Evolutionary conservation across 2,329 filamentous ascomycete species (phyloP), one percentile per base, ranked within the genome.

Genomic region (Fusarium sulawesiense): DNA sequence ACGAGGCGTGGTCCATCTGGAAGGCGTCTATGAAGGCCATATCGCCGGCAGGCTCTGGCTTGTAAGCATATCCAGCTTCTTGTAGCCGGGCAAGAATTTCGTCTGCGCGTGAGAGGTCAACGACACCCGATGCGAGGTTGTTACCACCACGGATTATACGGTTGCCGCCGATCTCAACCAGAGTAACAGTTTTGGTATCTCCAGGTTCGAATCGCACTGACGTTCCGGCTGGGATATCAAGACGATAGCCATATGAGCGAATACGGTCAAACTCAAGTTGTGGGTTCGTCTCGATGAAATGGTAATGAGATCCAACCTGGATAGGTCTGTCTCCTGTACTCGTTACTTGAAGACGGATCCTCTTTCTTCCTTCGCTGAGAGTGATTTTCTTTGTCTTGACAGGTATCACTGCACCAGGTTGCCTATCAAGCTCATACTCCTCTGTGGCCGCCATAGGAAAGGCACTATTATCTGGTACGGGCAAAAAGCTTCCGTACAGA

Each of bases 261-360:
- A 88, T 83, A 27, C 95, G 92, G 80, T 98, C 95, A 78, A 98
- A 98, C 66, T 92, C 88, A 53, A 98, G 86, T 78, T 93, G 89
- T 1, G 94, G 93, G 80, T 98, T 98, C n/a, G 90, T 92, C 83
- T 98, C 95, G 76, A 97, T 89, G 78, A 98, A 97, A 81, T 98
- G 95, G 79, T 97, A 98, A 81, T 98, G 95, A 32, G 93, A 97
- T 32, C 95, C 95, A 64, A 94, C 92, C 85, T 98, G 94, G 65
- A 98, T 92, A 2, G 95, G 95, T 32, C 95, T 85, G 80, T 98
- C 95, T 9, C 95, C 95, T 74, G 88, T 92, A 80, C 93, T 97
- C 68, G 91, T 94, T 42, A 98, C 93, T 76, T 85, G 89, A 41
- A 98, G 82, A 64, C 82, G 86, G 69, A 94, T 90, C 65, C 94